A percentile compares a stretch with the other conserved stretches of the same genome.
phyloP scores from a whole-genome alignment of 176 grass and related monocot species.

The Phragmites australis region DNA sequence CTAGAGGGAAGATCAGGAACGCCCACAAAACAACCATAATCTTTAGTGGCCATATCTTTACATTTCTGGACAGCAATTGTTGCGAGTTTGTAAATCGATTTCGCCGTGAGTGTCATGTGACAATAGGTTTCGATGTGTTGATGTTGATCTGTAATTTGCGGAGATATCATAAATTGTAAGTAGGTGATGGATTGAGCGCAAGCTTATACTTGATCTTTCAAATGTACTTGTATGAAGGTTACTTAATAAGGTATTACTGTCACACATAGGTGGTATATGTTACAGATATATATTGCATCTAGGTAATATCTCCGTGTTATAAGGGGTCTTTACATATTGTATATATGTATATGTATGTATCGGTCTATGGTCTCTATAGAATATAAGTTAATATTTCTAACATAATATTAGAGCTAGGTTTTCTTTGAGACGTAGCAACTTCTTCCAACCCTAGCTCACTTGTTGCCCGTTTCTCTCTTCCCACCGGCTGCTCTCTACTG shows the following conservation, averaged over 20 bases:
- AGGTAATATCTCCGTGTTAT: too few relatives aligned
- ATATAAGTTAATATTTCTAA: too few relatives aligned
- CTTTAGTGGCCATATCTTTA: background rate
- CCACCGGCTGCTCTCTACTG: too few relatives aligned
- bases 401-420: too few relatives aligned
- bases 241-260: background rate
- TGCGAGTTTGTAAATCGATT: conserved; percentile 37
- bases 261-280: background rate
- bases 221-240: background rate
- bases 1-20: conserved; percentile 61
- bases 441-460: too few relatives aligned
- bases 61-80: background rate
- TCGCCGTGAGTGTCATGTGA: background rate
- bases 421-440: too few relatives aligned
- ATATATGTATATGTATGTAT: too few relatives aligned
- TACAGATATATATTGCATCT: too few relatives aligned
- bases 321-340: too few relatives aligned
- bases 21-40: conserved; percentile 70
- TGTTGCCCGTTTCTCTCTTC: too few relatives aligned
- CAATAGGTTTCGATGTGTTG: conserved; percentile 23
- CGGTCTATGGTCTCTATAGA: too few relatives aligned
- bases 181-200: background rate
- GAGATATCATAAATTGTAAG: background rate
- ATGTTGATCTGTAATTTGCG: conserved; percentile 9
- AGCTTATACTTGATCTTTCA: background rate